Percentiles rank a stretch among this genome's conserved stretches.
Evolutionary conservation across 352 stramenopile genomes (phyloP).

Genomic region (Globisporangium nagaii): DNA sequence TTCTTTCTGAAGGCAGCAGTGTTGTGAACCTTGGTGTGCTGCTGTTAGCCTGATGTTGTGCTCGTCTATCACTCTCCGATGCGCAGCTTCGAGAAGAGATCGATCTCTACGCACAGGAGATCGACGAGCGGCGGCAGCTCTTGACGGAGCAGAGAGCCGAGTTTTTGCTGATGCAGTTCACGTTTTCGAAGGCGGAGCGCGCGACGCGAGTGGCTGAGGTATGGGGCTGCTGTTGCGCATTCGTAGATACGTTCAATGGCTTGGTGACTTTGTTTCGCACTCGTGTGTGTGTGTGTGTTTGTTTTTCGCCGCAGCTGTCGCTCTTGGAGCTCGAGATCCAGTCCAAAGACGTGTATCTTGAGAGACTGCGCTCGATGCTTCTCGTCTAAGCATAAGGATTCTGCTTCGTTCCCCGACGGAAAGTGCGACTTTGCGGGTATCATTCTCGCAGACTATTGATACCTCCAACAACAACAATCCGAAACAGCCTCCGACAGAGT

Average conservation of each 20-base stretch:
- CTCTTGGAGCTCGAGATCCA: conserved; percentile 66
- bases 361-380: conserved; percentile 42
- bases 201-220: conserved; percentile 58
- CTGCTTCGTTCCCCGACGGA: too few species aligned
- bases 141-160: conserved; percentile 31
- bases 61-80: background rate
- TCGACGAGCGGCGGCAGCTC: conserved; percentile 27
- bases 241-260: too few species aligned
- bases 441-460: too few species aligned
- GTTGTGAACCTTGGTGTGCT: too few species aligned
- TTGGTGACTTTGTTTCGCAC: background rate
- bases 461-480: too few species aligned
- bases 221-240: background rate
- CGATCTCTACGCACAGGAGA: conserved; percentile 50
- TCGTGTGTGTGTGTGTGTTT: background rate
- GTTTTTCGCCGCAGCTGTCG: conserved; percentile 30
- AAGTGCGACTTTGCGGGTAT: too few species aligned
- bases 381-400: too few species aligned
- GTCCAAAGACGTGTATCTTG: conserved; percentile 62
- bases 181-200: conserved; percentile 40
- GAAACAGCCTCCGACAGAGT: too few species aligned
- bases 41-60: background rate
- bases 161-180: conserved; percentile 40
- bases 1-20: too few species aligned
- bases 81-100: conserved; percentile 51